Conservation (phyloP, 179 eudicot genomes). For the Beta corolliflora region DNA sequence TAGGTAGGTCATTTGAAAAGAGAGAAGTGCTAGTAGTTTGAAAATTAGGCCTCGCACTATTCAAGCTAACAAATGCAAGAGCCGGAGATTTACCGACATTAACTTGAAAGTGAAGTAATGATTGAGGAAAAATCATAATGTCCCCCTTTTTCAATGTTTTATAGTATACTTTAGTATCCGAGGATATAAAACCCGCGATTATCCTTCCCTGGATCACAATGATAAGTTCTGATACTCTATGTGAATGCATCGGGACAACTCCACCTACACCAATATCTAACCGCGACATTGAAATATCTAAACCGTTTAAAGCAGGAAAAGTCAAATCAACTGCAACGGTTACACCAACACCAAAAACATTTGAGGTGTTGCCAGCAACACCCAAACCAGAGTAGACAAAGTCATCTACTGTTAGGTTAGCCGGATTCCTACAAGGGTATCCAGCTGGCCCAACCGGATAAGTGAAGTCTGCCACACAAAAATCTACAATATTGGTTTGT, state of each 20-base stretch:
- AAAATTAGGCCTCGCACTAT: not conserved
- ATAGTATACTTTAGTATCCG: not conserved
- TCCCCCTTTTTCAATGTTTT: not conserved
- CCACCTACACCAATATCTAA: not conserved
- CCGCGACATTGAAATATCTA: not conserved
- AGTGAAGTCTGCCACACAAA: not conserved
- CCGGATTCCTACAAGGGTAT: not conserved
- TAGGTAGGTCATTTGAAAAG: not conserved
- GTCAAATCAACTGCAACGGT: not conserved
- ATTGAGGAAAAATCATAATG: not conserved
- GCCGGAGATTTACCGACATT: not conserved
- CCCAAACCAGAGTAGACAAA: not conserved
- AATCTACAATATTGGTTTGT: no score
- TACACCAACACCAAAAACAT: not conserved
- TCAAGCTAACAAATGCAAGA: conserved; percentile 1
- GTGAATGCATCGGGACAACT: not conserved
- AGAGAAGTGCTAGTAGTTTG: not conserved
- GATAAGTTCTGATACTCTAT: not conserved
- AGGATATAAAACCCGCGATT: not conserved
- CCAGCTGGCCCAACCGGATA: not conserved
- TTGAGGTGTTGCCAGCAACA: not conserved
- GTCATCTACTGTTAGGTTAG: not conserved
- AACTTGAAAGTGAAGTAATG: not conserved
- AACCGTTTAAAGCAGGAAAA: not conserved
- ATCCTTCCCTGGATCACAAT: not conserved